phyloP scores from a whole-genome alignment of 768 basidiomycete genomes.

The Pulveroboletus ravenelii region DNA sequence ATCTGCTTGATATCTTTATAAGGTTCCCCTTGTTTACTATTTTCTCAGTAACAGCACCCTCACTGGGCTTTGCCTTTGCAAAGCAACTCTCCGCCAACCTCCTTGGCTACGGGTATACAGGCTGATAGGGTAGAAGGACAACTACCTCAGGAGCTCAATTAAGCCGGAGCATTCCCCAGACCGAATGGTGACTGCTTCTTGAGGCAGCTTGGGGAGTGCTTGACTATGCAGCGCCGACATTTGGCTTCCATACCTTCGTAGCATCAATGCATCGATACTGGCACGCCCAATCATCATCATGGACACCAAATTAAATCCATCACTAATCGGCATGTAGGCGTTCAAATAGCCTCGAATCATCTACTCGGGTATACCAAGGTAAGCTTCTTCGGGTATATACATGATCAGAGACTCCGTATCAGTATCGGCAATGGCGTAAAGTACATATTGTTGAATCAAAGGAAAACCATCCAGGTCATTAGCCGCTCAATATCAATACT shows the following conservation, averaged over 20 bases:
- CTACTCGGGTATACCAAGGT: too few species aligned
- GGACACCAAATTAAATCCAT: slow-evolving; percentile 1
- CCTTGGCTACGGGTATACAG: slow-evolving; percentile 50
- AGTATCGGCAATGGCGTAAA: background rate
- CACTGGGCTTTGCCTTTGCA: slow-evolving; percentile 29
- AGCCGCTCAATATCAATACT: slow-evolving; percentile 25
- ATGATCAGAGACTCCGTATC: too few species aligned
- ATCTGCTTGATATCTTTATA: background rate
- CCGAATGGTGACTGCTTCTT: slow-evolving; percentile 32
- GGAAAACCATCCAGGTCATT: background rate
- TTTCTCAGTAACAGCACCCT: slow-evolving; percentile 10
- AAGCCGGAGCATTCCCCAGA: slow-evolving; percentile 71
- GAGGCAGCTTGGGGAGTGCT: slow-evolving; percentile 51
- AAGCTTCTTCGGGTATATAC: background rate
- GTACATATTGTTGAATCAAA: background rate
- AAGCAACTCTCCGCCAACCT: slow-evolving; percentile 53
- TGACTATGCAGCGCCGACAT: slow-evolving; percentile 75
- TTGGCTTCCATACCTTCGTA: background rate
- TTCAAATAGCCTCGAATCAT: background rate
- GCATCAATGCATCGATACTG: background rate
- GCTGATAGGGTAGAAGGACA: slow-evolving; percentile 41
- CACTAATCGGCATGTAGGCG: background rate
- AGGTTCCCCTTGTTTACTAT: background rate
- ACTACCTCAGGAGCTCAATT: slow-evolving; percentile 52
- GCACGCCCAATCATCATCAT: background rate